phyloP scores from a whole-genome alignment of 1,284 basidiomycete genomes.

The Ceratobasidium sp. region DNA sequence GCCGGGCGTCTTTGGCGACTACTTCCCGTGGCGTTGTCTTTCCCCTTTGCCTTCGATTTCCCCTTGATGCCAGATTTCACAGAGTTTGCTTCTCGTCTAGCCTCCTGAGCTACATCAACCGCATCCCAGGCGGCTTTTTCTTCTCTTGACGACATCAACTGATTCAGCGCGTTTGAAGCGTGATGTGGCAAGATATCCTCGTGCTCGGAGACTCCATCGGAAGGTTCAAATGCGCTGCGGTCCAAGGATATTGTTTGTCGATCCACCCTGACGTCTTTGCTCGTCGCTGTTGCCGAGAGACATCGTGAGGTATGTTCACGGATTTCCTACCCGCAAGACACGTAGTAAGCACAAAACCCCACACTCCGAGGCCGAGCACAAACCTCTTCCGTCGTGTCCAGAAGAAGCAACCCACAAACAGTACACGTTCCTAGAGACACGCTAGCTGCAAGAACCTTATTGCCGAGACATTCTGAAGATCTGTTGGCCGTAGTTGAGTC shows the following conservation, averaged over 20 bases:
- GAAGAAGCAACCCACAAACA: slow-evolving; percentile 52
- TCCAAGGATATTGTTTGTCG: slow-evolving; percentile 1
- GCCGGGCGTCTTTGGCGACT: slow-evolving; percentile 78
- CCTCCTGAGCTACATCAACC: slow-evolving; percentile 70
- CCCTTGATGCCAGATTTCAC: slow-evolving; percentile 56
- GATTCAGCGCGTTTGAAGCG: slow-evolving; percentile 72
- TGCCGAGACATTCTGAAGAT: slow-evolving; percentile 27
- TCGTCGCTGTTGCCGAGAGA: slow-evolving; percentile 11
- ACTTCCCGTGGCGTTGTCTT: slow-evolving; percentile 60
- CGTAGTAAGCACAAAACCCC: slow-evolving; percentile 10
- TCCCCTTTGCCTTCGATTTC: slow-evolving; percentile 55
- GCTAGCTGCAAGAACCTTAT: slow-evolving; percentile 39
- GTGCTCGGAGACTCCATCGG: neutral
- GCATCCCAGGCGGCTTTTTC: slow-evolving; percentile 89
- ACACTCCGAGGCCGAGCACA: slow-evolving; percentile 46
- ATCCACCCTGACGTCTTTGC: neutral
- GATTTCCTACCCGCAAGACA: slow-evolving; percentile 12
- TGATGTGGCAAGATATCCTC: slow-evolving; percentile 34
- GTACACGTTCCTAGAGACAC: slow-evolving; percentile 52
- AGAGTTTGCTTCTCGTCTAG: slow-evolving; percentile 55
- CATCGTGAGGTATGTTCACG: slow-evolving; percentile 17
- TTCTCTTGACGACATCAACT: slow-evolving; percentile 85
- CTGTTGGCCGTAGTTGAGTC: slow-evolving; percentile 46
- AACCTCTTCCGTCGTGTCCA: slow-evolving; percentile 52
- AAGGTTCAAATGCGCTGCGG: neutral